Percentiles rank a stretch among this genome's conserved stretches.
Conservation (phyloP, 2,329 filamentous ascomycete species). For the Aspergillus sp. region DNA sequence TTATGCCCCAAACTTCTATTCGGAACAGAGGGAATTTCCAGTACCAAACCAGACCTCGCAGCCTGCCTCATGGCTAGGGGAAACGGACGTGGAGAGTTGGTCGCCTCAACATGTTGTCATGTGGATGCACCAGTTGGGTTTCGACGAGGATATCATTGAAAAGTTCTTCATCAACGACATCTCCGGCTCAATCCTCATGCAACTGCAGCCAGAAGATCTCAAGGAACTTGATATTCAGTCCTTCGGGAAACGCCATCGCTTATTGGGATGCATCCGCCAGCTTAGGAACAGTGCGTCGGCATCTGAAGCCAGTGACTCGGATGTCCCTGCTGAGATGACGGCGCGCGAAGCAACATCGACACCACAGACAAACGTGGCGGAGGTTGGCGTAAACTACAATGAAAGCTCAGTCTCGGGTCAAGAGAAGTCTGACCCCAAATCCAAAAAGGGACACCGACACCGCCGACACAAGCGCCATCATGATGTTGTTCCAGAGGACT, state of each 20-base stretch:
- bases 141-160: too few relatives aligned
- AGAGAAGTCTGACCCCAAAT: conserved; percentile 2
- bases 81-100: conserved; percentile 19
- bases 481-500: background rate
- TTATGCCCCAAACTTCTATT: background rate
- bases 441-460: conserved; percentile 11
- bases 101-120: conserved; percentile 13
- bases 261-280: too few relatives aligned
- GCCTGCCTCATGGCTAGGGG: too few relatives aligned
- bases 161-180: too few relatives aligned
- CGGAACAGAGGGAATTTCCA: too few relatives aligned
- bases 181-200: too few relatives aligned
- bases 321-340: conserved; percentile 3
- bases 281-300: too few relatives aligned
- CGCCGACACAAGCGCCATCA: conserved; percentile 20
- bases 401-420: background rate
- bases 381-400: too few relatives aligned
- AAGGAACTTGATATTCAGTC: too few relatives aligned
- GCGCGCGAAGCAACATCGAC: conserved; percentile 8
- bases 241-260: too few relatives aligned
- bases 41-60: too few relatives aligned
- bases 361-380: background rate
- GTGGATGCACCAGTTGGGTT: conserved; percentile 6
- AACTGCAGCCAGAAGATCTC: too few relatives aligned
- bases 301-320: conserved; percentile 3